phyloP scores from a whole-genome alignment of 2,329 filamentous ascomycete species.

The Aspergillus felis region DNA sequence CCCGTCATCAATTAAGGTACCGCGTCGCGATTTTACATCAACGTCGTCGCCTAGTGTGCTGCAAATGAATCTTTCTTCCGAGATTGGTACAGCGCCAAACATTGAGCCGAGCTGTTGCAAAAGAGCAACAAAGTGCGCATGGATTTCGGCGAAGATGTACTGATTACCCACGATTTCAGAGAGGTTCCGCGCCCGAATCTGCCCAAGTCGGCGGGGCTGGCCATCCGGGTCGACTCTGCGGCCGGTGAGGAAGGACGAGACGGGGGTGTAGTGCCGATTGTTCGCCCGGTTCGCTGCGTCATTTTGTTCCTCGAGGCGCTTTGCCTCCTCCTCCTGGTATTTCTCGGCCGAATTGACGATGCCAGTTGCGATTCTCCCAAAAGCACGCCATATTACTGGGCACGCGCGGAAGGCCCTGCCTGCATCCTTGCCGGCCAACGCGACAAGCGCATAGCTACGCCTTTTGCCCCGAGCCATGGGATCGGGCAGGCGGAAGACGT shows the following conservation, averaged over 20 bases:
- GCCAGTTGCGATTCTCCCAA: conserved; percentile 51
- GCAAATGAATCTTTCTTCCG: conserved; percentile 41
- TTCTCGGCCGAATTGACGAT: conserved; percentile 47
- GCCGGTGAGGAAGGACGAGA: conserved; percentile 56
- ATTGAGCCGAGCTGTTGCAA: conserved; percentile 44
- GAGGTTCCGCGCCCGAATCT: conserved; percentile 54
- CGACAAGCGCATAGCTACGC: conserved; percentile 55
- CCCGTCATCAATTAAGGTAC: conserved; percentile 16
- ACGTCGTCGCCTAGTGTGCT: conserved; percentile 34
- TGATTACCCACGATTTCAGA: conserved; percentile 57
- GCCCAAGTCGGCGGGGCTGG: conserved; percentile 49
- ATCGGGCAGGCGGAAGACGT: conserved; percentile 57
- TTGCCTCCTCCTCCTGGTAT: conserved; percentile 44
- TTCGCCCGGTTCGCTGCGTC: conserved; percentile 21
- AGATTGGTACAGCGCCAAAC: conserved; percentile 43
- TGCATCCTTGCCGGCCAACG: conserved; percentile 52
- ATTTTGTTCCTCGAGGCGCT: conserved; percentile 38
- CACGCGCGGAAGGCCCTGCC: conserved; percentile 44
- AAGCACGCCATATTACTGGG: conserved; percentile 50
- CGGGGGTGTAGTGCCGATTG: conserved; percentile 48
- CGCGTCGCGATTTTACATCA: conserved; percentile 18
- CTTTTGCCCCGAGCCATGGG: conserved; percentile 55
- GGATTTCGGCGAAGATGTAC: conserved; percentile 56
- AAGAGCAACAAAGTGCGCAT: conserved; percentile 52
- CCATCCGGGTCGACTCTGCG: conserved; percentile 55